Percentiles rank a stretch among this genome's conserved stretches.
phyloP scores from a whole-genome alignment of 2,329 filamentous ascomycete genomes.

The Fusarium globosum region DNA sequence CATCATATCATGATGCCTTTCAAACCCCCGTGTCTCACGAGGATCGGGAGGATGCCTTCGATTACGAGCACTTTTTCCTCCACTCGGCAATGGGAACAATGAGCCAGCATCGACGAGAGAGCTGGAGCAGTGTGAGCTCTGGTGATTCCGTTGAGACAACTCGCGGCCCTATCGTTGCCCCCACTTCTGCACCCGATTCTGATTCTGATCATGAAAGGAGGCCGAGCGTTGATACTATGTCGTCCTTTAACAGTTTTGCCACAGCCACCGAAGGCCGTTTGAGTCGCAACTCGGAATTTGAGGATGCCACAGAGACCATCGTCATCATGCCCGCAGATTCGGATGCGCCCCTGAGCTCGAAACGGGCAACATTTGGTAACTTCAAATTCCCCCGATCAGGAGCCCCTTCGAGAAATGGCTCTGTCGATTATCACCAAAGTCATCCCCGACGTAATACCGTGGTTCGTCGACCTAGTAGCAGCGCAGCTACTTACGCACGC shows the following conservation, averaged over 20 bases:
- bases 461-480: slow-evolving; percentile 54
- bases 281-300: slow-evolving; percentile 51
- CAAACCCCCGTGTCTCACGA: slow-evolving; percentile 80
- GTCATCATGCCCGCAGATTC: slow-evolving; percentile 38
- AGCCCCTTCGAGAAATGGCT: slow-evolving; percentile 35
- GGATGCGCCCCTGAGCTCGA: slow-evolving; percentile 35
- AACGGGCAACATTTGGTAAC: slow-evolving; percentile 43
- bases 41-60: slow-evolving; percentile 93
- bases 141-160: slow-evolving; percentile 72
- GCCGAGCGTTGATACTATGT: slow-evolving; percentile 61
- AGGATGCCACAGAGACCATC: slow-evolving; percentile 31
- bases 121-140: slow-evolving; percentile 66
- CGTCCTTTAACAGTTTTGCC: slow-evolving; percentile 65
- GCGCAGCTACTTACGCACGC: slow-evolving; percentile 22
- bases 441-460: slow-evolving; percentile 49
- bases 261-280: slow-evolving; percentile 64
- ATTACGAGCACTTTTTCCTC: slow-evolving; percentile 95
- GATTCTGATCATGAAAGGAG: slow-evolving; percentile 49
- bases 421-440: slow-evolving; percentile 42
- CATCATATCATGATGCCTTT: slow-evolving; percentile 70
- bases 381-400: slow-evolving; percentile 40
- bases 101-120: slow-evolving; percentile 57
- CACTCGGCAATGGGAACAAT: slow-evolving; percentile 90
- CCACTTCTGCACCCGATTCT: slow-evolving; percentile 5
- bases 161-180: slow-evolving; percentile 53